Evolutionary conservation across 768 basidiomycete species (phyloP), one percentile per base, ranked within the genome.

Genomic region (Pleurotus djamor): DNA sequence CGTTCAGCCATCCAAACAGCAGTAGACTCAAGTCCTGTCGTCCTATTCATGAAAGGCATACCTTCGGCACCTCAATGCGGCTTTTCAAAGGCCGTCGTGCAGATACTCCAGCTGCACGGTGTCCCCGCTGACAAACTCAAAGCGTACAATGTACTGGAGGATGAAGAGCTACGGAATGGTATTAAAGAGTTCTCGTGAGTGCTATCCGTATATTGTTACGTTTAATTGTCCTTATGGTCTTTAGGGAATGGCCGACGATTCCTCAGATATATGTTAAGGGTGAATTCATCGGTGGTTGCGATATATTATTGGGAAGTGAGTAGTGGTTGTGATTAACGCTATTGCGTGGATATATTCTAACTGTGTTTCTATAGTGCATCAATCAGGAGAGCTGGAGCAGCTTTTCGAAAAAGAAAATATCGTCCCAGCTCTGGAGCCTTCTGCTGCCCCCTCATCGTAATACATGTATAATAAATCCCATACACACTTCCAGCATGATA

Each of bases 21-120:
- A 2, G 83, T 98, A 32, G 74, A 80, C 6, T 75, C 82, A 1
- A 84, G 83, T 47, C 95, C 95, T 0, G 82, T 98, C 5, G 97
- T 99, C 1, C 78, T 98, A 4, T 98, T 99, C 78, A 98, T 99
- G 96, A 99, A 99, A 71, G 97, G 97, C 8, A 94, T 90, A 13
- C 94, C 92, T 0, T 80, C 86, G 21, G 69, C 79, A 5, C 96
- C 96, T 1, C 87, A 94, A 66, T 98, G 96, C 61, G 96, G 96
- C 10, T 99, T 98, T 82, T 97, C 95, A 14, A 84, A 96, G 52
- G 96, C 96, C 0, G 94, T 90, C 0, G 83, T 94, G 34, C 96
- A 98, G 71, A 86, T 98, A 49, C 80, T 99, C 52, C 92, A 93
- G 50, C 72, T 92, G 41, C 89, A 96, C 45, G 87, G 87, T 28